A percentile compares a stretch with the other conserved stretches of the same genome.
These are phyloP conservation scores for Calycina herbarum DNA, from an alignment of 2,329 filamentous ascomycete species.

Conservation along the genomic window DNA sequence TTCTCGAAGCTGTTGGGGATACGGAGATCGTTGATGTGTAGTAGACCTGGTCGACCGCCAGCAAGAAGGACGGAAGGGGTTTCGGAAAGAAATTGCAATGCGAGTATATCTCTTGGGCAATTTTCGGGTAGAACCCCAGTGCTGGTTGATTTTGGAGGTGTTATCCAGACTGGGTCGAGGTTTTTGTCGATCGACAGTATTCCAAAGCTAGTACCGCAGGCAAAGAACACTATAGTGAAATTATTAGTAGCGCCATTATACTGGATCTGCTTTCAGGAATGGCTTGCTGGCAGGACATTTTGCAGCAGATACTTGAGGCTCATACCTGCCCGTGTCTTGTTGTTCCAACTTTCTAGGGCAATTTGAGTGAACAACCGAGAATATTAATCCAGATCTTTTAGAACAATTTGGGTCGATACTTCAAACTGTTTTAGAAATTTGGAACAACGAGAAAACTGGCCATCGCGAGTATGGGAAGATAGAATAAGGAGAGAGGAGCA, in stretches of 20 bases:
- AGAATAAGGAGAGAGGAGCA: neutral
- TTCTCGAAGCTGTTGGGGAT: slow-evolving; percentile 29
- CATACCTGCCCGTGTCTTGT: no score
- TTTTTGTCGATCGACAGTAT: slow-evolving; percentile 41
- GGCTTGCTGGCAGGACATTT: no score
- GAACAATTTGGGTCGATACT: no score
- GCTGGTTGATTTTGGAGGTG: slow-evolving; percentile 14
- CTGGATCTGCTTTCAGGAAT: no score
- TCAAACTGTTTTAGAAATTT: no score
- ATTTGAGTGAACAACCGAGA: no score
- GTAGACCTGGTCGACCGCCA: slow-evolving; percentile 49
- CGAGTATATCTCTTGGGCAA: slow-evolving; percentile 45
- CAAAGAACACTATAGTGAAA: slow-evolving; percentile 44
- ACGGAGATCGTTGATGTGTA: slow-evolving; percentile 41
- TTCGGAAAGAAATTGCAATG: slow-evolving; percentile 48
- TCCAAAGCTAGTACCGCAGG: slow-evolving; percentile 51
- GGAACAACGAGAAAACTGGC: no score
- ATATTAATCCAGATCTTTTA: no score
- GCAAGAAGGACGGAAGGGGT: slow-evolving; percentile 50
- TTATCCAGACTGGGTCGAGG: slow-evolving; percentile 22
- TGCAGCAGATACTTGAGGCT: no score
- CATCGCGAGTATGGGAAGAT: neutral
- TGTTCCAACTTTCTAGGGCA: no score
- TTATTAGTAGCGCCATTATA: neutral
- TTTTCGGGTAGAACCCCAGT: slow-evolving; percentile 19